Conservation (phyloP, 2,329 filamentous ascomycete species). For the Xylariaceae sp. region DNA sequence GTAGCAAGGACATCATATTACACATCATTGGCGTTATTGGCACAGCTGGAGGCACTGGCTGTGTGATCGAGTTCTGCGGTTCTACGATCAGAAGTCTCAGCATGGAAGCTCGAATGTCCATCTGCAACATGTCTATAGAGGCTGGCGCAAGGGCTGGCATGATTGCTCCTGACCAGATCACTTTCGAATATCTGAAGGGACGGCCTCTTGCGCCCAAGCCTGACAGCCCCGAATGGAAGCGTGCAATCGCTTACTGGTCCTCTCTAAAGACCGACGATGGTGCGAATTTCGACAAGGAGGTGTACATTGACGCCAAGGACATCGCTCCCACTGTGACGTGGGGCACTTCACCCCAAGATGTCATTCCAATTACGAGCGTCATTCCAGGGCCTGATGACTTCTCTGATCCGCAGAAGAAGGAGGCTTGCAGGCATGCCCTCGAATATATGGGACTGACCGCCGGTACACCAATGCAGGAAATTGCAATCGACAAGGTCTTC, state of each 20-base stretch:
- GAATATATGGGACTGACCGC: slow-evolving; percentile 95
- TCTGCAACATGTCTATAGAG: slow-evolving; percentile 99
- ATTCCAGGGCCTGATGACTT: slow-evolving; percentile 92
- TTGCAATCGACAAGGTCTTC: slow-evolving; percentile 92
- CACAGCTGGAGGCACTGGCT: slow-evolving; percentile 90
- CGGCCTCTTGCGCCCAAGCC: slow-evolving; percentile 84
- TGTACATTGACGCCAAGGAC: slow-evolving; percentile 89
- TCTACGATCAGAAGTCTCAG: slow-evolving; percentile 87
- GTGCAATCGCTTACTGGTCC: slow-evolving; percentile 85
- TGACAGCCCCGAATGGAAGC: slow-evolving; percentile 86
- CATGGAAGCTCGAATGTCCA: slow-evolving; percentile 98
- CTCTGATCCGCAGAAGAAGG: slow-evolving; percentile 76
- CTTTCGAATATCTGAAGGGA: slow-evolving; percentile 93
- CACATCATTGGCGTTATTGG: slow-evolving; percentile 93
- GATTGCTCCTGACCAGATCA: slow-evolving; percentile 92
- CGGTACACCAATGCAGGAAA: slow-evolving; percentile 89
- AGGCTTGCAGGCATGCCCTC: slow-evolving; percentile 76
- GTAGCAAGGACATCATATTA: slow-evolving; percentile 93
- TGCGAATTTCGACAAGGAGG: slow-evolving; percentile 86
- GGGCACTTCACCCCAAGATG: slow-evolving; percentile 96
- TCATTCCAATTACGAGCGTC: slow-evolving; percentile 88
- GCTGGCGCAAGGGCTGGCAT: slow-evolving; percentile 93
- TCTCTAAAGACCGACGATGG: slow-evolving; percentile 82
- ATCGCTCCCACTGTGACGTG: slow-evolving; percentile 93
- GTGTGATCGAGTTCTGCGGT: slow-evolving; percentile 96